Evolutionary conservation across 2,329 filamentous ascomycete genomes (phyloP).

Genomic region (Aspergillus sojae): DNA sequence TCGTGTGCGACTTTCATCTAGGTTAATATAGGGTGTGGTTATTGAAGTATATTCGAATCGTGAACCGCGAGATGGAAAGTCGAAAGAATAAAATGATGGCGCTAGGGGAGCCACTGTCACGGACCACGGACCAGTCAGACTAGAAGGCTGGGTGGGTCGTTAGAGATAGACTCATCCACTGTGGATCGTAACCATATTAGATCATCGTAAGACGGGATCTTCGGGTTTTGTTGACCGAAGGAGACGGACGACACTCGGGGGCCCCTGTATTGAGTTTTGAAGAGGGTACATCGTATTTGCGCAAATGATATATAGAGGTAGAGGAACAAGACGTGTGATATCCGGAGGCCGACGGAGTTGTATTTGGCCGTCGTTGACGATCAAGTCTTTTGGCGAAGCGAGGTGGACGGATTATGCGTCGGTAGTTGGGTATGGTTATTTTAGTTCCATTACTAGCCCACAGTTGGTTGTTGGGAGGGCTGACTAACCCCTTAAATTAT

Average conservation of each 20-base stretch:
- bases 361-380: not conserved
- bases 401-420: not conserved
- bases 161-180: constrained; percentile 17
- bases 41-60: not conserved
- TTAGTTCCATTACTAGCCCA: not conserved
- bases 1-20: not conserved
- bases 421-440: not conserved
- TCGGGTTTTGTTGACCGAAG: constrained; percentile 4
- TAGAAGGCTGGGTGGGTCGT: constrained; percentile 10
- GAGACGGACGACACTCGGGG: not conserved
- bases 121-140: constrained; percentile 12
- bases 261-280: not conserved
- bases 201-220: constrained; percentile 9
- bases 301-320: not conserved
- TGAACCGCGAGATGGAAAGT: not conserved
- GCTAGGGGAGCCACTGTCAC: not conserved
- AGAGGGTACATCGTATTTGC: not conserved
- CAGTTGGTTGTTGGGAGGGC: not conserved
- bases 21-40: not conserved
- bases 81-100: constrained; percentile 1
- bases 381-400: not conserved
- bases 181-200: constrained; percentile 18
- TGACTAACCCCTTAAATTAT: not conserved
- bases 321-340: not conserved
- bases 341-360: constrained; percentile 4